Percentiles rank a stretch among this genome's conserved stretches.
Evolutionary conservation across 1,284 basidiomycete genomes (phyloP).

Genomic region (Ceratobasidium sp.): DNA sequence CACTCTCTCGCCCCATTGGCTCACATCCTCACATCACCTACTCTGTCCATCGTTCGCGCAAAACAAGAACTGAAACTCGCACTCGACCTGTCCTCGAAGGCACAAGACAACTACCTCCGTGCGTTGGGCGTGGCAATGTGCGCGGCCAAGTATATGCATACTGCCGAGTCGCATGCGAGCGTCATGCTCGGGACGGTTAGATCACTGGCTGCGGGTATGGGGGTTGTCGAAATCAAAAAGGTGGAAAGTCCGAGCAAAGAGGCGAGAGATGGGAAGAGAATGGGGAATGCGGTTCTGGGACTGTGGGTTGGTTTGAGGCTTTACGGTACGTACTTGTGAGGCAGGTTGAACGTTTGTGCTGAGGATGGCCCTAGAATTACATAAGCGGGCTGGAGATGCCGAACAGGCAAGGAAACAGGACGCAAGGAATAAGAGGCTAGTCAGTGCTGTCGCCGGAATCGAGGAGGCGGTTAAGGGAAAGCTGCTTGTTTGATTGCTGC

Average conservation of each 20-base stretch:
- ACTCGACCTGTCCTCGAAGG: constrained; percentile 59
- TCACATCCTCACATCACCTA: constrained; percentile 4
- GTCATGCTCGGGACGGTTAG: constrained; percentile 68
- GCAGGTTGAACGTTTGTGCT: not conserved
- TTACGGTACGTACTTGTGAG: constrained; percentile 56
- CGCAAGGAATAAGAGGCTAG: constrained; percentile 48
- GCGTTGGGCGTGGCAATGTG: constrained; percentile 69
- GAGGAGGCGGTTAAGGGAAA: too few relatives aligned
- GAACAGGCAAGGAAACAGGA: constrained; percentile 53
- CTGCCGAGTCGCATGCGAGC: constrained; percentile 68
- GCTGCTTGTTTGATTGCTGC: too few relatives aligned
- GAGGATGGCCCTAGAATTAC: constrained; percentile 55
- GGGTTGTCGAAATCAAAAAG: constrained; percentile 49
- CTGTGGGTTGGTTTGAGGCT: constrained; percentile 74
- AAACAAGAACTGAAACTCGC: constrained; percentile 62
- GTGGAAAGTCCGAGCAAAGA: constrained; percentile 40
- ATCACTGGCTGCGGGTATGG: constrained; percentile 71
- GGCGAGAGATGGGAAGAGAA: constrained; percentile 40
- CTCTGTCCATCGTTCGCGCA: constrained; percentile 50
- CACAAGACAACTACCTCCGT: constrained; percentile 73
- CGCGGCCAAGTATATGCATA: constrained; percentile 71
- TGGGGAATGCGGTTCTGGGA: constrained; percentile 66
- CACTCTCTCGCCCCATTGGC: constrained; percentile 22
- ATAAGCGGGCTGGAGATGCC: constrained; percentile 59
- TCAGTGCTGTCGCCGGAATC: constrained; percentile 45